Evolutionary conservation across 2,329 filamentous ascomycete species (phyloP), one percentile per base, ranked within the genome.

Genomic region (Geosmithia putterillii): DNA sequence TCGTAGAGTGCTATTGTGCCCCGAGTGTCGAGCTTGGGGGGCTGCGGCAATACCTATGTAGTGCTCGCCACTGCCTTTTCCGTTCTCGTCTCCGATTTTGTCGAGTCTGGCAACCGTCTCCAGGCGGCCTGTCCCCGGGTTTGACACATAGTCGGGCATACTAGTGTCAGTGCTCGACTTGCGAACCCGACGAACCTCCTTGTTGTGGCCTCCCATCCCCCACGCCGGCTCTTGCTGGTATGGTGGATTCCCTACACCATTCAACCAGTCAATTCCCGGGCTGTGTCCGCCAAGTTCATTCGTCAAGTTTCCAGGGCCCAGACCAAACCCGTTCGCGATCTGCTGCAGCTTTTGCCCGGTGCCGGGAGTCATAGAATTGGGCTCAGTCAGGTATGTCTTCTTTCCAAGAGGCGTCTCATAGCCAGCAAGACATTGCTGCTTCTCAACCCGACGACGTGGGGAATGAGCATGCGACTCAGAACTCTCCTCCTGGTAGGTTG

Each of bases 381-480:
- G 3, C 22, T 39, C 38, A 12, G 18, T 39, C 22, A 14, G 6
- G 10, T 32, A 12, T 12, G 28, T 7, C 10, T 32, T 32, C 10
- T 32, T 32, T 12, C 10, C 28, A 3, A 14, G 10, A 4, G 28
- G 28, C 28, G 28, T 32, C 18, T 20, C 37, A 19, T 21, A 39
- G 19, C 37, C 18, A 22, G n/a, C 6, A 15, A 14, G 3, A 21
- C 15, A 18, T 8, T 18, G 7, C 6, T 23, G 6, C 41, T 38
- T 7, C 15, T 32, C 39, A 38, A 17, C 43, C n/a, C 55, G 59
- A 37, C 63, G 62, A 19, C 70, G 69, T 18, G 79, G 80, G 1
- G 81, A 83, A 51, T 84, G 79, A 2, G 73, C 64, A 54, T 84
- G 80, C 7, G 68, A 66, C n/a, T 79, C 73, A 2, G 68, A 60